These are phyloP conservation scores for Talaromyces nanjingensis DNA, from an alignment of 495 filamentous ascomycete species.

Conservation along the genomic window DNA sequence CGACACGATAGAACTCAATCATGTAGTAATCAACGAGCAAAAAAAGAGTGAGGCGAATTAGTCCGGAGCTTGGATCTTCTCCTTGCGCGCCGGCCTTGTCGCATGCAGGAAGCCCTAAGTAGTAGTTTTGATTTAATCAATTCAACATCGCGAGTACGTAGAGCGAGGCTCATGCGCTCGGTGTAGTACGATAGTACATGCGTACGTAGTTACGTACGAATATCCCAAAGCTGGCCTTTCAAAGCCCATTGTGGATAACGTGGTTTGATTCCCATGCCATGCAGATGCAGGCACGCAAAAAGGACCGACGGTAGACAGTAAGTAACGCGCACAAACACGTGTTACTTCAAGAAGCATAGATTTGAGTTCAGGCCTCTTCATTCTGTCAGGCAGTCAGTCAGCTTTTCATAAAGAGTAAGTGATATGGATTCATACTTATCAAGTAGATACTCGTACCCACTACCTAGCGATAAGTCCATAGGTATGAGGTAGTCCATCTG, in stretches of 20 bases:
- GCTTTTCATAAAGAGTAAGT: background rate
- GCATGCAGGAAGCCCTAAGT: background rate
- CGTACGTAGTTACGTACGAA: background rate
- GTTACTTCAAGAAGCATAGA: background rate
- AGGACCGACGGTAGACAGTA: background rate
- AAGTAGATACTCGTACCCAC: background rate
- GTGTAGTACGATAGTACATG: background rate
- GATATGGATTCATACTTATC: background rate
- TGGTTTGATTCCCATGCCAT: background rate
- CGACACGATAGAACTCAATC: background rate
- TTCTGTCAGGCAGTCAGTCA: background rate
- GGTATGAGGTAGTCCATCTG: background rate
- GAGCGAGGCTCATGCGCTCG: background rate
- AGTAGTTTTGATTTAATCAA: background rate
- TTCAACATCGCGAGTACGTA: background rate
- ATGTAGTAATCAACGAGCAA: background rate
- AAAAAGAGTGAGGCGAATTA: background rate
- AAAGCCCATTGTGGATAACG: background rate
- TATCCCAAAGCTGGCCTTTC: background rate
- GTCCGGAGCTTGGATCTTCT: background rate
- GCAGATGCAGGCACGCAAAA: conserved; percentile 2
- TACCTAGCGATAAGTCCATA: background rate
- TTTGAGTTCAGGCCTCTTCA: background rate
- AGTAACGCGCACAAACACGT: background rate
- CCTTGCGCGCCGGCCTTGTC: background rate